These are phyloP conservation scores for Diospyros kaki DNA, from an alignment of 148 eudicot genomes.

Conservation along the genomic window DNA sequence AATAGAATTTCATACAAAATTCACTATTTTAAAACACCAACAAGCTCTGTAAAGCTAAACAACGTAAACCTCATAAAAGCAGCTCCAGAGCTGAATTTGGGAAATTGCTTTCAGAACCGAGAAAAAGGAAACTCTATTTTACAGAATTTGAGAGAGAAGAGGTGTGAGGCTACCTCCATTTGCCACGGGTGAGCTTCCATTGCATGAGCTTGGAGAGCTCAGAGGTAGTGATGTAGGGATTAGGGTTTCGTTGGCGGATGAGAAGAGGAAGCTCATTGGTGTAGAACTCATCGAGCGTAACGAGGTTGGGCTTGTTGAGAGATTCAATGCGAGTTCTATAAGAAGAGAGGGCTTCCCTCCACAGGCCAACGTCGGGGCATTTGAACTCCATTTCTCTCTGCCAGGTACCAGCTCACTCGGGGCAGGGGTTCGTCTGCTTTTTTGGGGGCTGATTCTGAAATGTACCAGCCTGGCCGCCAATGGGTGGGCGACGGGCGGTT, in stretches of 20 bases:
- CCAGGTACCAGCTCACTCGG: too few relatives aligned
- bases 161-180: slow-evolving; percentile 43
- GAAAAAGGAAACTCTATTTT: too few relatives aligned
- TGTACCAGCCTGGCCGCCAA: too few relatives aligned
- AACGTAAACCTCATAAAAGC: too few relatives aligned
- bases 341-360: slow-evolving; percentile 50
- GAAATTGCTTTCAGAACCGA: too few relatives aligned
- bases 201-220: slow-evolving; percentile 81
- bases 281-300: slow-evolving; percentile 66
- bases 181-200: slow-evolving; percentile 92
- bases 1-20: too few relatives aligned
- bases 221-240: slow-evolving; percentile 53
- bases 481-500: too few relatives aligned
- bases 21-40: too few relatives aligned
- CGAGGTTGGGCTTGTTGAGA: slow-evolving; percentile 46
- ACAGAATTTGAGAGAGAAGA: neutral
- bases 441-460: too few relatives aligned
- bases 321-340: slow-evolving; percentile 45
- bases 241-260: slow-evolving; percentile 53
- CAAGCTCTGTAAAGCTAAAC: too few relatives aligned
- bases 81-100: too few relatives aligned
- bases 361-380: slow-evolving; percentile 32
- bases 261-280: slow-evolving; percentile 52
- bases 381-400: slow-evolving; percentile 29
- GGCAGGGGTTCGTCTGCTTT: too few relatives aligned